These are phyloP conservation scores for Trypanosoma rangeli DNA, from an alignment of 208 protist genomes.

Conservation along the genomic window DNA sequence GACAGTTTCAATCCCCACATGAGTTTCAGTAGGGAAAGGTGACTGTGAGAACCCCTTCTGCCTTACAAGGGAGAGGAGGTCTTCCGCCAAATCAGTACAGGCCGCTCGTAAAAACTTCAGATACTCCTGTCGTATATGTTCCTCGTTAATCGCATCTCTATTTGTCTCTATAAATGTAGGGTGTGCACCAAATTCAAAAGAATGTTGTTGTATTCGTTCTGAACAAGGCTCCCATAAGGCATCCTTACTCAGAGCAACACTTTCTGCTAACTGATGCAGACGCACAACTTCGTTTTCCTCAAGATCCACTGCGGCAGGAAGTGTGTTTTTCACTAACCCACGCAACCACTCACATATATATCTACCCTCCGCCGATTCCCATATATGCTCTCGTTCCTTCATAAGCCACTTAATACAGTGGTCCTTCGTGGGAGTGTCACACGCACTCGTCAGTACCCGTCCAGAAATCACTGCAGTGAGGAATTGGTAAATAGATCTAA, in stretches of 20 bases:
- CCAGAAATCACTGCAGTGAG: background rate
- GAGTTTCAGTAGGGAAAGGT: too few species aligned
- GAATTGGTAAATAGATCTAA: constrained; percentile 9
- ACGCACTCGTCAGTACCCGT: background rate
- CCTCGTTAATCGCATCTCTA: background rate
- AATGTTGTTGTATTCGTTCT: background rate
- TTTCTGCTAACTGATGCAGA: background rate
- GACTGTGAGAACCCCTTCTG: background rate
- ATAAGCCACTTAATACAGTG: constrained; percentile 1
- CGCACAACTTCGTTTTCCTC: background rate
- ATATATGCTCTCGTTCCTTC: background rate
- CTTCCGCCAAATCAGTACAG: constrained; percentile 5
- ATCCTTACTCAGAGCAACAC: background rate
- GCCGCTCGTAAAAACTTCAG: constrained; percentile 1
- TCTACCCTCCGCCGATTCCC: background rate
- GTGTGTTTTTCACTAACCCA: constrained; percentile 2
- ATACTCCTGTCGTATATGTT: constrained; percentile 2
- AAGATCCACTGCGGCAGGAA: background rate
- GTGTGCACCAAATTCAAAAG: background rate
- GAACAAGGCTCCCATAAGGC: background rate
- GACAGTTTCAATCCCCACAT: background rate
- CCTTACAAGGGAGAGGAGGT: constrained; percentile 12
- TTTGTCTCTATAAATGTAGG: background rate
- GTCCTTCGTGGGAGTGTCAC: background rate
- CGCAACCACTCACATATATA: constrained; percentile 3